Conservation (phyloP, 306 rosid species). For the Begonia loranthoides region DNA sequence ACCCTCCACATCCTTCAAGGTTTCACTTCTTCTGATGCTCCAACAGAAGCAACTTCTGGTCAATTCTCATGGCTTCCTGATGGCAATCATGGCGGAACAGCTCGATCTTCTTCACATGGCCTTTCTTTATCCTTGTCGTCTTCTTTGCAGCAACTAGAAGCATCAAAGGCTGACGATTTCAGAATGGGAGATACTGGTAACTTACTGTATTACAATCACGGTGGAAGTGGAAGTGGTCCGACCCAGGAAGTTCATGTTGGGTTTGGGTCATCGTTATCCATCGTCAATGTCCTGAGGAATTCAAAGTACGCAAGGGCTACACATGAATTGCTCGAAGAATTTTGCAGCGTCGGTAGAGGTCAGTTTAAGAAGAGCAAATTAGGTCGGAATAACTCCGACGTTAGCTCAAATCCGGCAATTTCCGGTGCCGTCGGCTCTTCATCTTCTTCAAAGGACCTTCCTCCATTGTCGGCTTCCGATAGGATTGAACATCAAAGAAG, state of each 20-base stretch:
- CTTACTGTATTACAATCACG: conserved; percentile 6
- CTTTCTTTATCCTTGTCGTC: conserved; percentile 13
- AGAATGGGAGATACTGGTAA: conserved; percentile 6
- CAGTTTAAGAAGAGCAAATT: conserved; percentile 10
- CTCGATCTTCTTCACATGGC: conserved; percentile 3
- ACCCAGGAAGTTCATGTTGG: conserved; percentile 10
- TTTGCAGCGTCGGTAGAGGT: conserved; percentile 13
- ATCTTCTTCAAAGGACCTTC: conserved; percentile 4
- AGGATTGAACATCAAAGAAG: conserved; percentile 16
- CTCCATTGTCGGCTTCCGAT: conserved; percentile 12
- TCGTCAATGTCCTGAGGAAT: conserved; percentile 9
- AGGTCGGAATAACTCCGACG: not conserved
- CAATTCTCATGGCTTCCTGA: conserved; percentile 9
- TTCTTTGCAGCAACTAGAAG: conserved; percentile 12
- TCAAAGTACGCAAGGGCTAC: conserved; percentile 11
- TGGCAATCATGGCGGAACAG: not conserved
- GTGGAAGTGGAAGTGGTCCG: not conserved
- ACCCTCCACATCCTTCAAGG: conserved; percentile 8
- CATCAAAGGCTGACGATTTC: conserved; percentile 5
- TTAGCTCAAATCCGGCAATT: not conserved
- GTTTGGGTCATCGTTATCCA: conserved; percentile 10
- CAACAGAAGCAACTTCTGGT: not conserved
- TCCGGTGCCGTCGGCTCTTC: conserved; percentile 4
- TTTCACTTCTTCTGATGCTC: not conserved
- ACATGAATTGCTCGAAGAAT: conserved; percentile 12